These are phyloP conservation scores for Meyerozyma elateridarum DNA, from an alignment of 1,139 yeast species.

Conservation along the genomic window DNA sequence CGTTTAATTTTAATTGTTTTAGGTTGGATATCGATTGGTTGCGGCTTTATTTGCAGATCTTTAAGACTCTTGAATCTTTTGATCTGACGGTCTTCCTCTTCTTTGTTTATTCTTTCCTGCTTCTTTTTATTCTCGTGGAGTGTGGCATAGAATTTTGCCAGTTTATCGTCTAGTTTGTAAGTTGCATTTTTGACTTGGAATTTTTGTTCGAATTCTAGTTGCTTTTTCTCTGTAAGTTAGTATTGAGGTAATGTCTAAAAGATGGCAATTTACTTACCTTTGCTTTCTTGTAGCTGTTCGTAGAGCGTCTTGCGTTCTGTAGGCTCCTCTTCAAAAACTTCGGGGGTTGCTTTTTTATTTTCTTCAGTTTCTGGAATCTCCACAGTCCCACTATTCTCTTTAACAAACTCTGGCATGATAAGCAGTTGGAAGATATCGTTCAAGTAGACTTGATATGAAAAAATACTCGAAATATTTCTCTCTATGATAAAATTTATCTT, in stretches of 20 bases:
- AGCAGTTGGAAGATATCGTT: too few relatives aligned
- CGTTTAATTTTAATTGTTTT: not conserved
- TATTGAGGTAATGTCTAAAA: constrained; percentile 2
- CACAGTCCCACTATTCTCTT: not conserved
- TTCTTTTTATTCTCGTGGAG: constrained; percentile 16
- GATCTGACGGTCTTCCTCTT: constrained; percentile 7
- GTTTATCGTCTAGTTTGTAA: constrained; percentile 14
- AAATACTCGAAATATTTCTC: too few relatives aligned
- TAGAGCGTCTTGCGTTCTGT: constrained; percentile 12
- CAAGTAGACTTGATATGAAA: too few relatives aligned
- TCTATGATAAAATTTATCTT: too few relatives aligned
- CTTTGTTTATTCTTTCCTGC: constrained; percentile 12
- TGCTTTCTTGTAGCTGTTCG: constrained; percentile 14
- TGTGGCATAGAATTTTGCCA: constrained; percentile 20
- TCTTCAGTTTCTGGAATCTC: not conserved
- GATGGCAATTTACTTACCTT: constrained; percentile 12
- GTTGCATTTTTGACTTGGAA: constrained; percentile 14
- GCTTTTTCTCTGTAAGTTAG: constrained; percentile 15
- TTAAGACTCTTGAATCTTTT: constrained; percentile 8
- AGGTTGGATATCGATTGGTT: not conserved
- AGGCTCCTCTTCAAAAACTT: constrained; percentile 3
- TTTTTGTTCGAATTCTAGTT: constrained; percentile 14
- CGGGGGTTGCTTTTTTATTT: not conserved
- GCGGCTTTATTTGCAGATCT: not conserved
- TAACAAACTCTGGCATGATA: constrained; percentile 7